Evolutionary conservation across 2,329 filamentous ascomycete species (phyloP), one percentile per base, ranked within the genome.

Genomic region (Talaromyces sp.): DNA sequence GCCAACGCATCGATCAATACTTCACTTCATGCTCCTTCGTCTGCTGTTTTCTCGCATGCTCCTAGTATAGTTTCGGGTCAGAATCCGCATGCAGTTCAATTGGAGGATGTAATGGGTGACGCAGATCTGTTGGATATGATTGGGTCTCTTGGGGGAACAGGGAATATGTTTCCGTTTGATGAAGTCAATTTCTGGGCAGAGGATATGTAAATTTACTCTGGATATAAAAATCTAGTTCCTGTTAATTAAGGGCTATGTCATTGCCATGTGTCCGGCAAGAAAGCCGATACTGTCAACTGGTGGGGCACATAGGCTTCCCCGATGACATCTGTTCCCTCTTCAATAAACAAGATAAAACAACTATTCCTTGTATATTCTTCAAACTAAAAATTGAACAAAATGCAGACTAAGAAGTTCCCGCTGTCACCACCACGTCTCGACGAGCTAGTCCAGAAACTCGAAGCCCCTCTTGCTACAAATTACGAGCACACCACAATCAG

Each of bases 121-220:
- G 27, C 31, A 31, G 51, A 53, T 23, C 5, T 53, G 23, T 27
- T 53, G 23, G 51, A 53, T 53, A 53, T 53, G 51, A 53, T 53
- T 53, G 51, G 31, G 31, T 53, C 51, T 31, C 51, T 53, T 10
- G 51, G 51, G 6, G 51, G 51, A 8, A 30, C 51, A 28, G 51
- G 51, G 7, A 53, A 53, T 30, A 53, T 53, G 14, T 53, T 53
- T 31, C 51, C 51, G 31, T 53, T 53, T 30, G 51, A 53, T 14
- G 51, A 53, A 53, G 51, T 53, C 3, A 53, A 53, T 53, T 53
- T 53, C 27, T 53, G 51, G 51, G 27, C 51, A 31, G 51, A 53
- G 7, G 51, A 53, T 7, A 30, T 53, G 51, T 52, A 52, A 23
- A 23, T 23, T 23, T 23, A 23, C 33, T 36, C 31, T 33, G 8